Conservation (phyloP, 352 stramenopile genomes). For the Sclerospora graminicola region DNA sequence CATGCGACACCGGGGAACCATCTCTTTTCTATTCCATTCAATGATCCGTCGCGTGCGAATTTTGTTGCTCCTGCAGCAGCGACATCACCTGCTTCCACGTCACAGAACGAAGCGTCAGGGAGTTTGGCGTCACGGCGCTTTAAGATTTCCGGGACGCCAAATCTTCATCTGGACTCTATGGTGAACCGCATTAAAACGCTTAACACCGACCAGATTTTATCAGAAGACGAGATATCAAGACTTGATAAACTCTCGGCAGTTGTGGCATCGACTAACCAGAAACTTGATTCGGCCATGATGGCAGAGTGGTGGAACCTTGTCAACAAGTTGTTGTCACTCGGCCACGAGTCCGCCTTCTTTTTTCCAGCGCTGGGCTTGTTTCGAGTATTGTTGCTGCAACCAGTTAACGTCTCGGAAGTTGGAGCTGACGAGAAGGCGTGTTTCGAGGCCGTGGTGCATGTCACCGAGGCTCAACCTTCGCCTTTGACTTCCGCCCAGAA, state of each 20-base stretch:
- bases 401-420: constrained; percentile 12
- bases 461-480: constrained; percentile 22
- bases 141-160: constrained; percentile 39
- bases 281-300: constrained; percentile 6
- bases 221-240: constrained; percentile 16
- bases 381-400: constrained; percentile 47
- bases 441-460: constrained; percentile 38
- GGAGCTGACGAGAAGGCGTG: constrained; percentile 28
- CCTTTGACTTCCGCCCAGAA: constrained; percentile 31
- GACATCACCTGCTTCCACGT: background rate
- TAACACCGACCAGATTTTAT: constrained; percentile 21
- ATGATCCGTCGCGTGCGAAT: constrained; percentile 34
- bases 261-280: constrained; percentile 13
- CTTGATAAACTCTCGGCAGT: constrained; percentile 21
- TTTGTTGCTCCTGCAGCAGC: constrained; percentile 2
- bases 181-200: constrained; percentile 30
- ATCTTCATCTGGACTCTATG: constrained; percentile 41
- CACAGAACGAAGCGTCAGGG: background rate
- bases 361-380: constrained; percentile 49
- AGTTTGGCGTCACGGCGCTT: constrained; percentile 33
- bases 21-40: constrained; percentile 64
- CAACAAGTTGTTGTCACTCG: constrained; percentile 30
- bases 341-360: constrained; percentile 25
- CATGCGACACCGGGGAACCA: constrained; percentile 29
- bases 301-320: constrained; percentile 35